Percentiles rank a stretch among this genome's conserved stretches.
phyloP scores from a whole-genome alignment of 306 rosid species.

The Pachyrhizus erosus region DNA sequence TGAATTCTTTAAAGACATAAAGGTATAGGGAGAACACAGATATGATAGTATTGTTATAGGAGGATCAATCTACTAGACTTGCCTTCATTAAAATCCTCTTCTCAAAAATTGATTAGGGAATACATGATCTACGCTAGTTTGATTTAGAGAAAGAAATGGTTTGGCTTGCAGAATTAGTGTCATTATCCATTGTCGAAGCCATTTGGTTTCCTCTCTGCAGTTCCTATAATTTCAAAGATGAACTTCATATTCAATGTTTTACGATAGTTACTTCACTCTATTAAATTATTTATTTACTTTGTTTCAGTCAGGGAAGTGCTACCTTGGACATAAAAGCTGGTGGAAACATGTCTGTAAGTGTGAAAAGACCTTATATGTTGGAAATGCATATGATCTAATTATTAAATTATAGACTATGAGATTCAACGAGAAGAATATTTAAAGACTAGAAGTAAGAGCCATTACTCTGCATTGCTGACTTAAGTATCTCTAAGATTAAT shows the following conservation, averaged over 20 bases:
- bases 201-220: constrained; percentile 8
- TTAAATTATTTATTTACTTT: constrained; percentile 44
- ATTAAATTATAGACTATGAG: constrained; percentile 12
- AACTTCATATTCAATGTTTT: constrained; percentile 24
- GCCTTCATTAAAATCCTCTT: constrained; percentile 9
- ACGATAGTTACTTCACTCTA: constrained; percentile 21
- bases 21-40: constrained; percentile 19
- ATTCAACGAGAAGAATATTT: background rate
- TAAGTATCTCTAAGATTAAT: background rate
- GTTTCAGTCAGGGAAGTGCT: constrained; percentile 93
- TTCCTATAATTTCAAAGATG: constrained; percentile 18
- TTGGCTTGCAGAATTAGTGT: background rate
- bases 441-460: constrained; percentile 2
- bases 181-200: background rate
- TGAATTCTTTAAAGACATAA: background rate
- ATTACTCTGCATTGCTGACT: background rate
- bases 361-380: constrained; percentile 19
- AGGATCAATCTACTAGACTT: background rate
- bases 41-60: constrained; percentile 12
- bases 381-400: constrained; percentile 1
- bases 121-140: background rate
- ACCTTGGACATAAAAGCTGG: constrained; percentile 70
- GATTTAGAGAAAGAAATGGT: constrained; percentile 24
- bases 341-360: constrained; percentile 90
- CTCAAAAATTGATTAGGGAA: constrained; percentile 28